Evolutionary conservation across 768 basidiomycete genomes (phyloP), one percentile per base, ranked within the genome.

Genomic region (Amanita exitialis): DNA sequence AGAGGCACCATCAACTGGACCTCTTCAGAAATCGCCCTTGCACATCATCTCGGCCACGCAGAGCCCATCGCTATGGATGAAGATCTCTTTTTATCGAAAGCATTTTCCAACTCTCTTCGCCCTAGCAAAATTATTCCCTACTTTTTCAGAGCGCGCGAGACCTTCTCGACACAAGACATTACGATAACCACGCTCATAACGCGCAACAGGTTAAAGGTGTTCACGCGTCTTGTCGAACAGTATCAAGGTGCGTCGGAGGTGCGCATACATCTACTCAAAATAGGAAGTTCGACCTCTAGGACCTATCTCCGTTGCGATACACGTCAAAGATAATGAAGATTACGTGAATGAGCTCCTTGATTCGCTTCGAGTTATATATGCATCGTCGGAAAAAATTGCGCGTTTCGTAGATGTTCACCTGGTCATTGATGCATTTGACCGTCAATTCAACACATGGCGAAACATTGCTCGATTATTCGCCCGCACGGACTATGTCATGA

Each of bases 391-490:
- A 1, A 71, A 67, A 49, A 85, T 92, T 77, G 67, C 77, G 41
- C 68, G 65, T 23, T 81, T 77, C 58, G 87, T 92, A 45, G 91
- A 93, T 62, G 79, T 93, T 10, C 91, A 94, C 61, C 79, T 94
- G 46, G 83, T 93, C 27, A 71, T 92, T 56, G 88, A 90, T 58
- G 75, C 79, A 3, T 86, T 85, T 56, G 83, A 84, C 54, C 78
- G 90, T 4, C 87, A 91, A 62, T 84, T 94, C 72, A 94, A 94
- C 64, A 81, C 86, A 20, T 93, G 90, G 87, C 76, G 91, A 30
- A 93, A 93, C 62, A 77, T 82, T 38, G 91, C 90, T 3, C 80
- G 91, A 37, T 70, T 90, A 46, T 89, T 90, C 59, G 83, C 90
- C 3, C 77, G 88, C 12, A 91, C 91, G 6, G 78, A 86, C 56